Base-by-base conservation (phyloP, 2,329 filamentous ascomycete genomes). In the Botrytis fragariae region DNA sequence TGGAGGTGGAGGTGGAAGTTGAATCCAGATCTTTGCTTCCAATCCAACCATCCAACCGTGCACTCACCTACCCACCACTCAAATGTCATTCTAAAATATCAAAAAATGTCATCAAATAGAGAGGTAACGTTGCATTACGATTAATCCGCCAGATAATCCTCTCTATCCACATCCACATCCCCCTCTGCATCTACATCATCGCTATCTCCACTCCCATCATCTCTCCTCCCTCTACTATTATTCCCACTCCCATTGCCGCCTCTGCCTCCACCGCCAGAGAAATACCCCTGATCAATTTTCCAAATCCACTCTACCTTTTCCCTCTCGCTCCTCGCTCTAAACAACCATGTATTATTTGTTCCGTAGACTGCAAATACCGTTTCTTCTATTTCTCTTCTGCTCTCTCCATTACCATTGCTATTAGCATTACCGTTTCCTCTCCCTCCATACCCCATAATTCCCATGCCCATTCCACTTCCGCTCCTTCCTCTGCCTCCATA, bases 271-370 rank as follows among this genome's bases (percentile, higher is more conserved):
- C 74, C 75, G 10, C 79, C 79, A 72, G 51, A 57, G 51, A 82
- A 81, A 76, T 81, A 82, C 48, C 77, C 79, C 85, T 97, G 92
- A 83, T 99, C 96, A 78, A 99, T 94, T 79, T 92, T 92, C 82
- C 97, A 88, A 78, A 99, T 97, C 96, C 96, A 99, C 82, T 98
- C 96, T 78, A 95, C 91, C 86, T 98, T 97, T 82, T 98, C 95
- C 67, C 91, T 88, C 84, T 98, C 95, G 79, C 90, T 95, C 74
- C 94, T 88, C 37, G 94, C 93, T 22, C 94, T 93, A 82, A 99
- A 98, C 59, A 99, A 86, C 88, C 95, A 99, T 45, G 95, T 97
- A 82, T 98, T 98, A 82, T 96, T 92, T 74, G 92, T 93, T 60
- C 93, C 95, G 81, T 98, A 99, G 69, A 99, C 89, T 20, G 96